phyloP scores from a whole-genome alignment of 495 filamentous ascomycete species.

The Aspergillus nidulans region DNA sequence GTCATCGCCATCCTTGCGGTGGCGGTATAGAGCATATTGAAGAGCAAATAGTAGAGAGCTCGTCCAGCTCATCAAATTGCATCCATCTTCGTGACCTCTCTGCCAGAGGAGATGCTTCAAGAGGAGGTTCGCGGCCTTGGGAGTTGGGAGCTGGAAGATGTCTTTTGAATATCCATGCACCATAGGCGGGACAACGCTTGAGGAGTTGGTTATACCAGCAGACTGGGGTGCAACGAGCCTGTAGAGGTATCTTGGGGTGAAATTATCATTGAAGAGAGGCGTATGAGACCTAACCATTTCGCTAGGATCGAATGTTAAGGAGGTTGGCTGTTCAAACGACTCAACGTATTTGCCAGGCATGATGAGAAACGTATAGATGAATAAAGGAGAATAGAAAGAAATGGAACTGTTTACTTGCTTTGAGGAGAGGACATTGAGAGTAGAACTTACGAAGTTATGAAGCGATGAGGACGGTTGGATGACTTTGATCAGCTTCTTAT shows the following conservation, averaged over 20 bases:
- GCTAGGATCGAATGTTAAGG: background rate
- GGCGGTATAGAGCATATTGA: conserved; percentile 29
- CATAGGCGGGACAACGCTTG: background rate
- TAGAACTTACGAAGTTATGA: background rate
- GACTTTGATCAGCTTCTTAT: too few relatives aligned
- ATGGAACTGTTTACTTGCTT: too few relatives aligned
- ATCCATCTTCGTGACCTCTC: conserved; percentile 3
- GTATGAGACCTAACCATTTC: background rate
- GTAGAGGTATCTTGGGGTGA: conserved; percentile 4
- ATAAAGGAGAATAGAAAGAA: background rate
- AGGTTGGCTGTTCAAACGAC: background rate
- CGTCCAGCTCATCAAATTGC: conserved; percentile 35
- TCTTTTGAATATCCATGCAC: background rate
- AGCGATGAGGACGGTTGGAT: background rate
- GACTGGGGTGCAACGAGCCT: conserved; percentile 3
- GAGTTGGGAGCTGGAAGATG: background rate
- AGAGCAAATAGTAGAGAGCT: conserved; percentile 35
- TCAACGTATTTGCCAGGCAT: conserved; percentile 5
- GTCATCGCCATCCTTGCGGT: conserved; percentile 2
- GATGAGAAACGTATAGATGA: background rate
- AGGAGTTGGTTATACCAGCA: background rate
- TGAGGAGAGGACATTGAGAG: too few relatives aligned
- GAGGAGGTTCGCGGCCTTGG: conserved; percentile 6
- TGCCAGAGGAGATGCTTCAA: conserved; percentile 28
- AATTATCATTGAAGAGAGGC: background rate